Conservation (phyloP, 1,284 basidiomycete species). For the Rhodotorula sp. region DNA sequence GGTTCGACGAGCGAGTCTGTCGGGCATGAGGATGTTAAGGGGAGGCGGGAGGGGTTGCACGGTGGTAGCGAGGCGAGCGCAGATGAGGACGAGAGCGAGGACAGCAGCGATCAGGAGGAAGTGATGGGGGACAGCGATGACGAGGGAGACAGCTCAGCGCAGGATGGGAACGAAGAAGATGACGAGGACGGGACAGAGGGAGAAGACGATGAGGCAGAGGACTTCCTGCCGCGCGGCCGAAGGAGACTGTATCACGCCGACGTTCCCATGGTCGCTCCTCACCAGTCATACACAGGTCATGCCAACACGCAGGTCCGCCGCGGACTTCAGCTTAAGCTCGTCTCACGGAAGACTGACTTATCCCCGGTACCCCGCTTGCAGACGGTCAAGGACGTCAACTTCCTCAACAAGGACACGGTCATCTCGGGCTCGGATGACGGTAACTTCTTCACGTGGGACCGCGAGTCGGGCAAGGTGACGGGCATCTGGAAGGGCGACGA, state of each 20-base stretch:
- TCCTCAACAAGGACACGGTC: conserved; percentile 72
- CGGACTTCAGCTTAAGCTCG: neutral
- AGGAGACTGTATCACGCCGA: conserved; percentile 36
- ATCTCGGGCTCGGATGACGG: conserved; percentile 87
- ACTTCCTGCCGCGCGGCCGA: neutral
- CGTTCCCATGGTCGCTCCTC: conserved; percentile 67
- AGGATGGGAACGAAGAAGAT: neutral
- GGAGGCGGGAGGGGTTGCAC: neutral
- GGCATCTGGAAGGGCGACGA: conserved; percentile 81
- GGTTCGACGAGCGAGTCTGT: neutral
- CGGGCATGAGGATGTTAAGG: neutral
- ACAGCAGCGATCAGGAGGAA: no score
- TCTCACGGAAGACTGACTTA: neutral
- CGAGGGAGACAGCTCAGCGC: neutral
- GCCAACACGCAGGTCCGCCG: conserved; percentile 59
- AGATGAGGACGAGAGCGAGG: neutral
- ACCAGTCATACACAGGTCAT: conserved; percentile 65
- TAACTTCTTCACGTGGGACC: conserved; percentile 72
- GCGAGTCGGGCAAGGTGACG: conserved; percentile 61
- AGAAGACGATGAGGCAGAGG: conserved; percentile 14
- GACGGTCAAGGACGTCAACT: conserved; percentile 82
- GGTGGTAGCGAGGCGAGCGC: neutral
- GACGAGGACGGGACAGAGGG: conserved; percentile 8
- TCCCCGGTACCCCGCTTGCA: conserved; percentile 47
- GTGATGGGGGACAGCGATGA: conserved; percentile 11